Base-by-base conservation (phyloP, 345 rosid genomes). In the Euphorbia pulcherrima region DNA sequence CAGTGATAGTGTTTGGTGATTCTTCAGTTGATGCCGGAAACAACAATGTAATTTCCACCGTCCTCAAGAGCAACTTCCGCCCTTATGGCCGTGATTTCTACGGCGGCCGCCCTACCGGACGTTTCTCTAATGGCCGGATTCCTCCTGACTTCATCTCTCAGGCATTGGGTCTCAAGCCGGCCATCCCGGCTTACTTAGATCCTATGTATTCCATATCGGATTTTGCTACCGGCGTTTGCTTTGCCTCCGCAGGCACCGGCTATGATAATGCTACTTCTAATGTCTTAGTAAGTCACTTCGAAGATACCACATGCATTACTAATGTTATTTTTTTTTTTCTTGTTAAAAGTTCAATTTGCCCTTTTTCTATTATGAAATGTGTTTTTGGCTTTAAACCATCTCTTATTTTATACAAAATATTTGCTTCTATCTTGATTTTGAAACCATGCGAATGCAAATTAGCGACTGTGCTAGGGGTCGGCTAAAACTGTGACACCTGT, bases 241-340 rank as follows among this genome's bases (percentile, higher is more conserved):
- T 92, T 58, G 97, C 97, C 68, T 92, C 97, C 46, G 93, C 97
- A 6, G 96, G 97, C 72, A 89, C 94, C 8, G 94, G 97, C 67
- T 85, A 83, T 62, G 97, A 92, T 63, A 88, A 88, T 77, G 86
- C 87, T 51, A 92, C 96, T 60, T 72, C 94, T 58, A 54, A 68
- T 70, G 89, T 89, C 62, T 74, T 88, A 30, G 97, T 92, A 85
- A 86, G 92, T 85, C 68, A 5, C n/a, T 62, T 44, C 1, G 11
- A 8, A 53, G 40, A 16, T 59, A 28, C 21, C 17, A 23, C 46
- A 59, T 59, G 44, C 44, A 33, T 29, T 56, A 12, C 23, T 23
- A 6, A 28, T 58, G 2, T 27, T 9, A 11, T 62, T 62, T 20
- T 20, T n/a, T n/a, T n/a, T n/a, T n/a, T n/a, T n/a, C n/a, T n/a